A percentile compares a stretch with the other conserved stretches of the same genome.
phyloP scores from a whole-genome alignment of 306 rosid genomes.

The Dryas octopetala region DNA sequence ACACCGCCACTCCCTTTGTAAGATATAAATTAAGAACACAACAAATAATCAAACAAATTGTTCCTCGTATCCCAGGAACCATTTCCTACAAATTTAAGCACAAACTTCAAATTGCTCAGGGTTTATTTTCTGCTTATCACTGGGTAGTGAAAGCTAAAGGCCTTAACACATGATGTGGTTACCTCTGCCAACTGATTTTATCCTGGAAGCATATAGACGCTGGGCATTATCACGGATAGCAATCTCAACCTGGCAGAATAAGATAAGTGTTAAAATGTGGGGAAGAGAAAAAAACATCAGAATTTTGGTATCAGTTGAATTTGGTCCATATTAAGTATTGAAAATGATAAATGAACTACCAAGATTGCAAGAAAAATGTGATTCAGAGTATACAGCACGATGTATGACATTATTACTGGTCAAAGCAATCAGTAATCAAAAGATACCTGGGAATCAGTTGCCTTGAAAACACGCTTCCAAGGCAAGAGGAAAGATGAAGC shows the following conservation, averaged over 20 bases:
- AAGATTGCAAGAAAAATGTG: neutral
- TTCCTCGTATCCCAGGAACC: neutral
- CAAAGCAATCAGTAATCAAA: neutral
- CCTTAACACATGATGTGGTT: conserved; percentile 27
- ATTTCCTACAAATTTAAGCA: neutral
- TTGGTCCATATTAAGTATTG: neutral
- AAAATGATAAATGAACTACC: neutral
- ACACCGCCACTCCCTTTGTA: no score
- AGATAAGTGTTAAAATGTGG: conserved; percentile 6
- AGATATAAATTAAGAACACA: neutral
- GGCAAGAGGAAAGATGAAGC: conserved; percentile 95
- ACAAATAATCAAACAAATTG: neutral
- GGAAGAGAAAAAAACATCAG: conserved; percentile 5
- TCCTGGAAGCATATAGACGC: conserved; percentile 72
- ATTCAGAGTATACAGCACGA: neutral
- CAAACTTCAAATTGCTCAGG: neutral
- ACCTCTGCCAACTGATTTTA: conserved; percentile 85
- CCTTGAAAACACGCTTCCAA: conserved; percentile 94
- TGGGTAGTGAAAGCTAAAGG: neutral
- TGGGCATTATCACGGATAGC: conserved; percentile 96
- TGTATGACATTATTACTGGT: neutral
- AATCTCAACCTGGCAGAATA: conserved; percentile 69
- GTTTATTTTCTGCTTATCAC: neutral
- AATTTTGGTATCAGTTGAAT: neutral
- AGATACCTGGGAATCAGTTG: conserved; percentile 89